Conservation (phyloP, 2,329 filamentous ascomycete genomes). For the Huntiella decipiens region DNA sequence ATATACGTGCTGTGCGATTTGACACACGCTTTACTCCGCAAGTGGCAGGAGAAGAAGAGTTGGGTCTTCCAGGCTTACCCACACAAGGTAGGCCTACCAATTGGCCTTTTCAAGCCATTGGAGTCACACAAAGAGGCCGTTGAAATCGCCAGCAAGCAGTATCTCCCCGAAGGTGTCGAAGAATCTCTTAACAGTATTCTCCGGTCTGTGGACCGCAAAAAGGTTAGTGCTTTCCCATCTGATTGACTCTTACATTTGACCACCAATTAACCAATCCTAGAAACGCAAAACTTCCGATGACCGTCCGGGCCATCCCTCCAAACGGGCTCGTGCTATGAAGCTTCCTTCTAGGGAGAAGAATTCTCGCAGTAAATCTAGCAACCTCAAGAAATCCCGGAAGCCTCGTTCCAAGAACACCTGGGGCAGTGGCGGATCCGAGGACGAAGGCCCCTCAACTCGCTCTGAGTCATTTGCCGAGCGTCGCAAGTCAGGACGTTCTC, state of each 20-base stretch:
- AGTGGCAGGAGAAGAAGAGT: constrained; percentile 68
- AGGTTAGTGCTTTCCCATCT: constrained; percentile 24
- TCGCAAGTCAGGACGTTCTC: constrained; percentile 35
- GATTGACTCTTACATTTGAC: not conserved
- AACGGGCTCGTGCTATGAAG: constrained; percentile 15
- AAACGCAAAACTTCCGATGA: constrained; percentile 39
- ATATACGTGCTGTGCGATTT: constrained; percentile 81
- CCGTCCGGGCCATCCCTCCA: constrained; percentile 24
- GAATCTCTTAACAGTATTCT: constrained; percentile 55
- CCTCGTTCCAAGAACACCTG: constrained; percentile 6
- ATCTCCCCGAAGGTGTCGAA: constrained; percentile 57
- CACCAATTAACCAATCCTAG: constrained; percentile 17
- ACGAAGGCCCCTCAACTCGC: not conserved
- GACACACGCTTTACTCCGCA: constrained; percentile 60
- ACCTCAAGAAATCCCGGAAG: constrained; percentile 7
- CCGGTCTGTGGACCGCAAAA: constrained; percentile 51
- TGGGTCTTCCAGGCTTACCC: constrained; percentile 77
- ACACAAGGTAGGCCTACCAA: constrained; percentile 61
- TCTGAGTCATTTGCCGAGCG: constrained; percentile 25
- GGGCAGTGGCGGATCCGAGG: constrained; percentile 13
- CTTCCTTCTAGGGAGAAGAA: constrained; percentile 14
- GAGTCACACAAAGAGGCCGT: constrained; percentile 62
- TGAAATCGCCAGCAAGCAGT: constrained; percentile 71
- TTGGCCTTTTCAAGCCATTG: constrained; percentile 57
- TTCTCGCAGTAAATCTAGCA: constrained; percentile 17